Conservation (phyloP, 2,329 filamentous ascomycete species). For the Torrubiella hemipterigena region DNA sequence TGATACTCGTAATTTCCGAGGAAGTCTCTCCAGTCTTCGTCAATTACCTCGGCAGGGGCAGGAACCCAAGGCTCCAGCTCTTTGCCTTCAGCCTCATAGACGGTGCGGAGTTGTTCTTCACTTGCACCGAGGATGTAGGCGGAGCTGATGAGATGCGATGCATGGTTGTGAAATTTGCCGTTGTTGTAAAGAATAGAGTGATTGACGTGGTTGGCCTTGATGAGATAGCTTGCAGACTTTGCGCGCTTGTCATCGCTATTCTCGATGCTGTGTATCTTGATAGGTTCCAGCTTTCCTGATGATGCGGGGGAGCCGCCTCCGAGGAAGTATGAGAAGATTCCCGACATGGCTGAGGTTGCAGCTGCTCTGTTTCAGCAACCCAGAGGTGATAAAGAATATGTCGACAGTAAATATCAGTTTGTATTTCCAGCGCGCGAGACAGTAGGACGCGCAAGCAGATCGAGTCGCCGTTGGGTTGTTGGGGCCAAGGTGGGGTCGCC, state of each 20-base stretch:
- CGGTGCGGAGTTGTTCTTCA: conserved; percentile 57
- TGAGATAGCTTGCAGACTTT: conserved; percentile 75
- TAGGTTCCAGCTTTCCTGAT: conserved; percentile 28
- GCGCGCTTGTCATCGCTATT: conserved; percentile 66
- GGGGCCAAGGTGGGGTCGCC: too few relatives aligned
- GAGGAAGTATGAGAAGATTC: conserved; percentile 21
- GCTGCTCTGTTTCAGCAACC: too few relatives aligned
- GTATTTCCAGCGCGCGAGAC: too few relatives aligned
- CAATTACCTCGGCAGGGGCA: conserved; percentile 72
- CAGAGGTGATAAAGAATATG: too few relatives aligned
- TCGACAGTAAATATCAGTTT: too few relatives aligned
- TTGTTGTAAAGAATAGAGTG: conserved; percentile 72
- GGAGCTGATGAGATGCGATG: conserved; percentile 69
- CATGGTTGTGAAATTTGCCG: conserved; percentile 69
- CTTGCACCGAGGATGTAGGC: conserved; percentile 76
- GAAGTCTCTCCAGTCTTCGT: conserved; percentile 77
- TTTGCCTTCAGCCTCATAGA: conserved; percentile 69
- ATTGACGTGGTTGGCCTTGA: conserved; percentile 87
- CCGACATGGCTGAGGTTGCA: conserved; percentile 15
- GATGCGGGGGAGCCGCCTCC: conserved; percentile 3
- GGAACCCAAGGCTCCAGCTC: conserved; percentile 69
- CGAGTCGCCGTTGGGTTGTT: too few relatives aligned
- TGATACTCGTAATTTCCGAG: conserved; percentile 73
- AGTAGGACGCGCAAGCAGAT: too few relatives aligned
- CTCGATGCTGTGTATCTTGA: conserved; percentile 70